These are phyloP conservation scores for Alliaria petiolata DNA, from an alignment of 345 rosid species.

Conservation along the genomic window DNA sequence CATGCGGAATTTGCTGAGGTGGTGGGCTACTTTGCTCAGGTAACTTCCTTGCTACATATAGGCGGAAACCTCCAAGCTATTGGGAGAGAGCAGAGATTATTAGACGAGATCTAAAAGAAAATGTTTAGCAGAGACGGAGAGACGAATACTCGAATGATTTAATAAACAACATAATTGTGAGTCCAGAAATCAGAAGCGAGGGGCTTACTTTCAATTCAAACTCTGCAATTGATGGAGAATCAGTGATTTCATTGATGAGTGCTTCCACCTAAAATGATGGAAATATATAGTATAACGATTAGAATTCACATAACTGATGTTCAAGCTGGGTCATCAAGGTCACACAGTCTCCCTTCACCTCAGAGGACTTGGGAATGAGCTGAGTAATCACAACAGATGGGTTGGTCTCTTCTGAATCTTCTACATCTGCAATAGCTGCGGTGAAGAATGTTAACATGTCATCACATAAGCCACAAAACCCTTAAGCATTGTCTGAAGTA, in stretches of 20 bases:
- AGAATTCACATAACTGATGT: background rate
- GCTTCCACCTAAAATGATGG: constrained; percentile 56
- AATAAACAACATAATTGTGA: too few relatives aligned
- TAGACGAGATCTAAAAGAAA: background rate
- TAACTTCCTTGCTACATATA: constrained; percentile 55
- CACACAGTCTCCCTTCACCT: constrained; percentile 50
- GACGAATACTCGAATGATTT: too few relatives aligned
- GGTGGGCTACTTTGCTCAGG: constrained; percentile 37
- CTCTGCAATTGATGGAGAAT: constrained; percentile 69
- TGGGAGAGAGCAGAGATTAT: background rate
- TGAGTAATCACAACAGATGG: constrained; percentile 40
- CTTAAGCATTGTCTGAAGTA: too few relatives aligned
- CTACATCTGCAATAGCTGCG: constrained; percentile 30
- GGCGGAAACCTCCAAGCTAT: constrained; percentile 75
- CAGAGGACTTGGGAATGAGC: constrained; percentile 50
- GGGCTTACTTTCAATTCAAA: constrained; percentile 74
- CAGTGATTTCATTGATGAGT: constrained; percentile 58
- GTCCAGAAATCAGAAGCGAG: background rate
- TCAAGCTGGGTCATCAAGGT: background rate
- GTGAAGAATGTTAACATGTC: background rate
- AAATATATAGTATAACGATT: background rate
- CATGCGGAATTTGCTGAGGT: constrained; percentile 31
- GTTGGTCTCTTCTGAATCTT: constrained; percentile 35
- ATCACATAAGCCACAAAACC: background rate
- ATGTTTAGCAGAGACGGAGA: background rate